Conservation (phyloP, 225 moss, liverwort and hornwort species). For the Straminergon stramineum region DNA sequence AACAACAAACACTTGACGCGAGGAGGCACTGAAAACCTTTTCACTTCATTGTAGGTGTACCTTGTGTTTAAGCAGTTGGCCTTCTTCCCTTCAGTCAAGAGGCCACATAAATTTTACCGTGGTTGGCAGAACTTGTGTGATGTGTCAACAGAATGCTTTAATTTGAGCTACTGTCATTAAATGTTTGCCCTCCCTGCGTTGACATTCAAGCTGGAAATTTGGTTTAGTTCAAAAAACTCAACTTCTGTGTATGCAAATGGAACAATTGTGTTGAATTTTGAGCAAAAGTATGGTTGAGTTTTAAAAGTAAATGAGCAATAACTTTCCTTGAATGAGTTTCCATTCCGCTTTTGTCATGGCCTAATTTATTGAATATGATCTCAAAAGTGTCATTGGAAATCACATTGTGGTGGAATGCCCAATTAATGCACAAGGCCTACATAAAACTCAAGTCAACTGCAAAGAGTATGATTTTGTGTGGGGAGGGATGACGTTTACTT, state of each 20-base stretch:
- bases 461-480: neutral
- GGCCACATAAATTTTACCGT: neutral
- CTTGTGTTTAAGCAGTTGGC: neutral
- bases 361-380: neutral
- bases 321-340: neutral
- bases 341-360: neutral
- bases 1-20: neutral
- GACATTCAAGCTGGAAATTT: neutral
- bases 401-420: neutral
- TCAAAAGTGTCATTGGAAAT: neutral
- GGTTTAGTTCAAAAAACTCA: neutral
- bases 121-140: no score
- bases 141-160: no score
- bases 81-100: neutral
- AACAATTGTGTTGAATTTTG: neutral
- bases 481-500: neutral
- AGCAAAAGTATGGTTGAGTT: neutral
- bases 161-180: no score
- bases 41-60: neutral
- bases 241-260: neutral
- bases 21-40: neutral
- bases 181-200: no score
- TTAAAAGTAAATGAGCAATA: neutral
- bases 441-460: neutral
- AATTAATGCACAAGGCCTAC: neutral